phyloP scores from a whole-genome alignment of 2,329 filamentous ascomycete species.

The Fusarium cyanostomum region DNA sequence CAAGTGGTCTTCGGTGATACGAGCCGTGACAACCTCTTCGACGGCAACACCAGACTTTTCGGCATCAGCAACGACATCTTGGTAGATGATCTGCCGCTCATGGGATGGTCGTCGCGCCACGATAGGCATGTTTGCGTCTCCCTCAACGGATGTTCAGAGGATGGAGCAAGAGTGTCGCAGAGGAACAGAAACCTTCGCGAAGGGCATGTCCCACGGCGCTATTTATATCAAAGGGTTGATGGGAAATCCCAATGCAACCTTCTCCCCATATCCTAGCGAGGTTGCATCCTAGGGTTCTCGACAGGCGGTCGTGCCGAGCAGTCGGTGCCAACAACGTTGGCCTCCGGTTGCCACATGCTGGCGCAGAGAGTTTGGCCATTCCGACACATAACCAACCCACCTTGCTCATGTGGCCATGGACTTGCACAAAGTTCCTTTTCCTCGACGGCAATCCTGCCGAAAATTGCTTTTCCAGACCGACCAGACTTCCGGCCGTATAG shows the following conservation, averaged over 20 bases:
- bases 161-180: neutral
- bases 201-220: neutral
- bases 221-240: neutral
- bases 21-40: slow-evolving; percentile 32
- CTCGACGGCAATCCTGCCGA: neutral
- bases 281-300: neutral
- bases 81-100: slow-evolving; percentile 19
- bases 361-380: neutral
- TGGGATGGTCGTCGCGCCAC: slow-evolving; percentile 6
- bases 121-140: neutral
- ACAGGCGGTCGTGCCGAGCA: neutral
- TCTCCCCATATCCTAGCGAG: neutral
- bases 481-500: too few relatives aligned
- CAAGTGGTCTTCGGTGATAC: slow-evolving; percentile 36
- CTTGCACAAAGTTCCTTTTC: neutral
- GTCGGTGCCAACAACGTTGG: neutral
- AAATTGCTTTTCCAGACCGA: neutral
- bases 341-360: neutral
- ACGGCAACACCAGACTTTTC: slow-evolving; percentile 33
- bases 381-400: neutral
- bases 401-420: slow-evolving; percentile 5
- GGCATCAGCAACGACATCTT: slow-evolving; percentile 33
- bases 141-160: neutral
- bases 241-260: neutral
- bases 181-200: neutral